Base-by-base conservation (phyloP, 2,329 filamentous ascomycete genomes). In the Claviceps capensis region DNA sequence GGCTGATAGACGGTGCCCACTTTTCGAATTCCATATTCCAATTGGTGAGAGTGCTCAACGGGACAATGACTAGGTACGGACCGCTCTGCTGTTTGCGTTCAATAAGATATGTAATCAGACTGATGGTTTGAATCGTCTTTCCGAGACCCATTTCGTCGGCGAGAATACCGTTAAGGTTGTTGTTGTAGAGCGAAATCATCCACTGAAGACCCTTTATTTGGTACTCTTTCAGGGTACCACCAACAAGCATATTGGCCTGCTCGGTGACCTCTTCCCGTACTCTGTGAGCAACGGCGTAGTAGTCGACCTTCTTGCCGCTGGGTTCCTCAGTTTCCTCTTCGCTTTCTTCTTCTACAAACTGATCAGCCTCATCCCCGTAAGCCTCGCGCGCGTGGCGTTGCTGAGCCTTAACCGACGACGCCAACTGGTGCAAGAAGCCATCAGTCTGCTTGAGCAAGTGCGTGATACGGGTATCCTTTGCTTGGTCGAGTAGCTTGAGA, bases 171-270 rank as follows among this genome's bases (percentile, higher is more conserved):
- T 98, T 98, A 58, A 98, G 80, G 70, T 96, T 98, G 76, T 98
- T 98, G 82, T 98, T 98, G 79, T 97, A 98, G 14, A 98, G 78
- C 14, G 93, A 98, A 55, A 98, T 84, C 93, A 98, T 98, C 93
- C 93, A 98, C 68, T 98, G 91, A 47, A 98, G 74, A 78, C 93
- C 93, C 81, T 96, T 97, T 70, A 98, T 60, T 71, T 98, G 93
- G 69, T 98, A 98, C 67, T 98, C 93, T 69, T 98, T 98, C 59
- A 98, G 76, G 11, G 76, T 86, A 64, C 93, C 93, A 65, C 93
- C 93, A 56, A 97, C 88, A 55, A 98, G 78, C 44, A 95, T 95
- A 50, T 71, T 69, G 6, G 93, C 88, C 64, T 98, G 93, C 55
- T 77, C 75, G 1, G 79, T 85, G 60, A 98, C 85, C 58, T 94